These are phyloP conservation scores for Geotrichum bryndzae DNA, from an alignment of 1,139 yeast species.

Conservation along the genomic window DNA sequence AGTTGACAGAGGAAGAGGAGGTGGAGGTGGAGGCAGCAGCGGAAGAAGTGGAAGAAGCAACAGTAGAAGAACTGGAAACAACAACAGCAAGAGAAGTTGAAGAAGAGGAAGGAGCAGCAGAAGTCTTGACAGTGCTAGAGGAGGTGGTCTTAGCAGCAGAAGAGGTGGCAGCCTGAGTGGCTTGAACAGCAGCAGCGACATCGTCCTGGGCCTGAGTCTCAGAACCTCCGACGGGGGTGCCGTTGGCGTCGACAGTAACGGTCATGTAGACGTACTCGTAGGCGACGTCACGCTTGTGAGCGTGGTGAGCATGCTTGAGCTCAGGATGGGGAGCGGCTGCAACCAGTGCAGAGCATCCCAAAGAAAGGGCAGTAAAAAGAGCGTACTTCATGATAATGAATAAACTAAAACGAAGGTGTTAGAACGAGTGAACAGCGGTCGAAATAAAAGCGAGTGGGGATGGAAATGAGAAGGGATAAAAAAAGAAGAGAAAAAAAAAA, in stretches of 20 bases:
- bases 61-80: conserved; percentile 19
- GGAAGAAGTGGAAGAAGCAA: conserved; percentile 1
- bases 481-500: not conserved
- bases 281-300: conserved; percentile 57
- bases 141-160: conserved; percentile 8
- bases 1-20: conserved; percentile 30
- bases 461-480: not conserved
- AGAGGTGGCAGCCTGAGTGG: conserved; percentile 8
- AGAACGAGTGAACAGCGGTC: not conserved
- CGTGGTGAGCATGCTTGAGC: conserved; percentile 50
- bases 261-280: conserved; percentile 78
- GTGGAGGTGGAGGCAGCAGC: conserved; percentile 30
- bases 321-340: conserved; percentile 17
- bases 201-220: conserved; percentile 22
- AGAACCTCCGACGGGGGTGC: conserved; percentile 41
- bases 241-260: conserved; percentile 64
- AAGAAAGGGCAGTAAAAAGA: conserved; percentile 10
- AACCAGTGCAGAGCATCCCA: conserved; percentile 16
- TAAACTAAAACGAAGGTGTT: not conserved
- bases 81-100: conserved; percentile 17
- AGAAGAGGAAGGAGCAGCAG: not conserved
- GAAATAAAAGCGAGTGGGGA: not conserved
- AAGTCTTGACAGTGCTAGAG: conserved; percentile 3
- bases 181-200: conserved; percentile 10
- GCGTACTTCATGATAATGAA: conserved; percentile 11